Evolutionary conservation across 176 grass and related monocot species (phyloP).

Genomic region (Carex parvula): DNA sequence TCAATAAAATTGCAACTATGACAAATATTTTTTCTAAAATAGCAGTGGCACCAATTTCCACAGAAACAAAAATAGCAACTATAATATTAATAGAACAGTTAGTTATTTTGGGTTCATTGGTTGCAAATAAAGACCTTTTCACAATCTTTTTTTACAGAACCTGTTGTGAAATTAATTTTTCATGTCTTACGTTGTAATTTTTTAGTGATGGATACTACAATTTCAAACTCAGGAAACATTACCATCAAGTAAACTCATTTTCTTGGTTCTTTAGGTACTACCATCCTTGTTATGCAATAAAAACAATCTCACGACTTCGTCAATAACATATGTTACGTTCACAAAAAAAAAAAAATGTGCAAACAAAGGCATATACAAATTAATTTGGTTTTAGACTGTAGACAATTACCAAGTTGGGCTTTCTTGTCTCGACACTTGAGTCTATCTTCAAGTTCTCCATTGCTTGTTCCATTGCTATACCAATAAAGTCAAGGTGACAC

Average conservation of each 20-base stretch:
- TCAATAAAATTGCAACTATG: neutral
- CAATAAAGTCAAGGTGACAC: slow-evolving; percentile 55
- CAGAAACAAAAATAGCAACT: neutral
- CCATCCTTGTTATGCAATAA: neutral
- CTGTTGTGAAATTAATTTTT: neutral
- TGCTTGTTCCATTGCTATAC: slow-evolving; percentile 53
- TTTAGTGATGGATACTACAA: neutral
- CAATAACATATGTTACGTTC: neutral
- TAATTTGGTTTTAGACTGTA: slow-evolving; percentile 12
- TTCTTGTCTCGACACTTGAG: slow-evolving; percentile 44
- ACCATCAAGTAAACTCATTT: slow-evolving; percentile 17
- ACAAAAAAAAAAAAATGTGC: neutral
- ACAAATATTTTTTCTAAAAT: neutral
- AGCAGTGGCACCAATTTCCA: neutral
- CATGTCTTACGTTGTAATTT: neutral
- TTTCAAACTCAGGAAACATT: slow-evolving; percentile 8
- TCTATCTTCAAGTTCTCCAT: slow-evolving; percentile 67
- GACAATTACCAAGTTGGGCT: slow-evolving; percentile 60
- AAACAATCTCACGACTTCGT: neutral
- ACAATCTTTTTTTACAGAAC: neutral
- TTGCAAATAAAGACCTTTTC: neutral
- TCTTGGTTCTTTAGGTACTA: slow-evolving; percentile 28
- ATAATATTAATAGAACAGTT: neutral
- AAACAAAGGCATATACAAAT: slow-evolving; percentile 3
- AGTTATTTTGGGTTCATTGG: neutral